Evolutionary conservation across 1,284 basidiomycete genomes (phyloP).

Genomic region (Austroboletus rostrupii): DNA sequence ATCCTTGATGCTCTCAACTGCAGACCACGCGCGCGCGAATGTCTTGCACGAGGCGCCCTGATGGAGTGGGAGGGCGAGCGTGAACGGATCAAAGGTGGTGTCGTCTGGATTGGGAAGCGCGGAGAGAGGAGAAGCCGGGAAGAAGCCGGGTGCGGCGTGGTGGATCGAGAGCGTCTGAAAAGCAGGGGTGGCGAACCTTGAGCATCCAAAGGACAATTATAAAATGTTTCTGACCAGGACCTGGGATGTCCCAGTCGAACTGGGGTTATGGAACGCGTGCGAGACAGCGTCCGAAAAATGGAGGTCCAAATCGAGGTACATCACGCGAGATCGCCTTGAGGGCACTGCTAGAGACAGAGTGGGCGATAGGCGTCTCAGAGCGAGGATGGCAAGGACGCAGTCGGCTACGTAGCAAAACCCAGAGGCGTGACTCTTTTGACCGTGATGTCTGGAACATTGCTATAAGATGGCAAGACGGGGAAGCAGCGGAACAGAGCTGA

Average conservation of each 20-base stretch:
- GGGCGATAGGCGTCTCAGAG: constrained; percentile 42
- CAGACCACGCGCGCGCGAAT: constrained; percentile 58
- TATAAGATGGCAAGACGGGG: neutral
- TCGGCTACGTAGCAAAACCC: constrained; percentile 96
- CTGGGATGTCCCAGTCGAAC: constrained; percentile 37
- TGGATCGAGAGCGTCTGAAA: constrained; percentile 78
- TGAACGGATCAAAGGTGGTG: constrained; percentile 60
- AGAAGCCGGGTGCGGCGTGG: constrained; percentile 79
- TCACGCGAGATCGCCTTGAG: constrained; percentile 56
- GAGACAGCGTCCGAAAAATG: constrained; percentile 91
- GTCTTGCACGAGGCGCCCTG: constrained; percentile 63
- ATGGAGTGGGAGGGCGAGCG: constrained; percentile 70
- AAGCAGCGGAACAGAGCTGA: constrained; percentile 27
- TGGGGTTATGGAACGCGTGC: constrained; percentile 60
- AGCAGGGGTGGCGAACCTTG: neutral
- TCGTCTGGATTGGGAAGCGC: constrained; percentile 41
- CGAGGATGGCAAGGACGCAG: constrained; percentile 74
- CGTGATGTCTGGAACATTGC: constrained; percentile 59
- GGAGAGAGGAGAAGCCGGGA: constrained; percentile 62
- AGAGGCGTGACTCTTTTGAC: constrained; percentile 67
- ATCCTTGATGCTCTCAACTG: constrained; percentile 57
- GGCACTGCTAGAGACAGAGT: constrained; percentile 1
- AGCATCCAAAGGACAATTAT: too few species aligned
- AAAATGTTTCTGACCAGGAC: constrained; percentile 48
- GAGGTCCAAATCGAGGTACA: constrained; percentile 91